Evolutionary conservation across 441 rosid genomes (phyloP), one percentile per base, ranked within the genome.

Genomic region (Erysimum cheiri): DNA sequence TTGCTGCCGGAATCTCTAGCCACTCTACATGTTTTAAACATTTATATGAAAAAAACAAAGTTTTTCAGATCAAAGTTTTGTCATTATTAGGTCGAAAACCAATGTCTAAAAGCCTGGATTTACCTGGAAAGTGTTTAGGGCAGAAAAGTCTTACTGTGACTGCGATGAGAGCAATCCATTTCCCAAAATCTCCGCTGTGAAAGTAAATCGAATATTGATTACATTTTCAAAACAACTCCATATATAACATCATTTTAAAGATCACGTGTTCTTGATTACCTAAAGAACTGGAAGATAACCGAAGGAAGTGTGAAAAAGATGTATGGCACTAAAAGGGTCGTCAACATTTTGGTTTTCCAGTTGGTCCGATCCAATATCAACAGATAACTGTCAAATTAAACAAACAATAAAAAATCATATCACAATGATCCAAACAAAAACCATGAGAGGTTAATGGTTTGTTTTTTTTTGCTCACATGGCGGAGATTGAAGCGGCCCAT

Each of bases 291-390:
- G 68, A 91, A 89, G 69, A 89, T 47, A 15, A 74, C 81, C 0
- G 64, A 58, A 61, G 96, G 97, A 78, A 89, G 88, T 77, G 96
- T 83, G 54, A 91, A 82, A 80, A 86, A 89, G 28, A 91, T 89
- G 79, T 89, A 91, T 56, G 96, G 96, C 56, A 91, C 76, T 61
- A 91, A 63, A 66, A 89, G 90, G 6, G 88, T 75, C 1, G 97
- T 89, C 70, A 91, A 78, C 77, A 91, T 91, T 72, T 89, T 89
- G 39, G 93, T 87, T 78, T 76, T 91, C 97, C 97, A 89, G 69
- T 91, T 89, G 28, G 96, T 91, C 35, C 91, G 87, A 62, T 91
- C 97, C 81, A 89, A 56, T 64, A 91, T 76, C 90, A 91, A 71
- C 57, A 91, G 61, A 76, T 91, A 91, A 36, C 96, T 89, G 85